These are phyloP conservation scores for Cardiospermum halicacabum DNA, from an alignment of 345 rosid species.

Conservation along the genomic window DNA sequence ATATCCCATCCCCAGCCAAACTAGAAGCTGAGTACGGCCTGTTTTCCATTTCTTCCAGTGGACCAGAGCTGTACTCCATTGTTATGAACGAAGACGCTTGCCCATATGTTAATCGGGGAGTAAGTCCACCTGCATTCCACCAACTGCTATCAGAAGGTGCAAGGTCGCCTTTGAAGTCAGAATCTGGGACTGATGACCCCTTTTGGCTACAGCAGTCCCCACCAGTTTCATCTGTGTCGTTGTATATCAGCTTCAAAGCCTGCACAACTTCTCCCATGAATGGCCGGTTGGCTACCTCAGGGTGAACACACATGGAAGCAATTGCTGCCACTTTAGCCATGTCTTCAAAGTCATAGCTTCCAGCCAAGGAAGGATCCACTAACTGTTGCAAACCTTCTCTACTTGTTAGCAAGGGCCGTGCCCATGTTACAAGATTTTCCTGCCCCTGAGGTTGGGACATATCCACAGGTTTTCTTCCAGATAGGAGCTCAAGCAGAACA, in stretches of 20 bases:
- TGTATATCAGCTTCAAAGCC: conserved; percentile 92
- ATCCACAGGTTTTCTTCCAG: conserved; percentile 97
- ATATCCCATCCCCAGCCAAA: conserved; percentile 40
- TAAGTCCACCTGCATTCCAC: conserved; percentile 73
- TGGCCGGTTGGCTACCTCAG: conserved; percentile 89
- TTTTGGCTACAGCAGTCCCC: conserved; percentile 80
- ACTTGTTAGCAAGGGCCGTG: conserved; percentile 75
- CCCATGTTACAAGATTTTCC: conserved; percentile 98
- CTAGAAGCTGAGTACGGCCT: conserved; percentile 63
- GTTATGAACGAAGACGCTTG: conserved; percentile 82
- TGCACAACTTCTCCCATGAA: conserved; percentile 99
- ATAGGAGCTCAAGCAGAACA: conserved; percentile 94
- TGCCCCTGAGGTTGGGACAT: conserved; percentile 98
- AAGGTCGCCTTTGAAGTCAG: conserved; percentile 73
- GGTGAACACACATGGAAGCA: conserved; percentile 97
- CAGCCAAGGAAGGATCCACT: conserved; percentile 77
- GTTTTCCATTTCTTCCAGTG: conserved; percentile 63
- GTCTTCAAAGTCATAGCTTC: conserved; percentile 76
- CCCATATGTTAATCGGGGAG: conserved; percentile 70
- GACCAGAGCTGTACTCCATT: conserved; percentile 95
- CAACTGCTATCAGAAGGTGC: conserved; percentile 81
- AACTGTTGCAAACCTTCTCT: conserved; percentile 85
- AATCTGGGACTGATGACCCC: conserved; percentile 79
- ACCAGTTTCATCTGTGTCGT: conserved; percentile 72
- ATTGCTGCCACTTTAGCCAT: conserved; percentile 98